These are phyloP conservation scores for Fusarium tjaetaba DNA, from an alignment of 2,329 filamentous ascomycete species.

Conservation along the genomic window DNA sequence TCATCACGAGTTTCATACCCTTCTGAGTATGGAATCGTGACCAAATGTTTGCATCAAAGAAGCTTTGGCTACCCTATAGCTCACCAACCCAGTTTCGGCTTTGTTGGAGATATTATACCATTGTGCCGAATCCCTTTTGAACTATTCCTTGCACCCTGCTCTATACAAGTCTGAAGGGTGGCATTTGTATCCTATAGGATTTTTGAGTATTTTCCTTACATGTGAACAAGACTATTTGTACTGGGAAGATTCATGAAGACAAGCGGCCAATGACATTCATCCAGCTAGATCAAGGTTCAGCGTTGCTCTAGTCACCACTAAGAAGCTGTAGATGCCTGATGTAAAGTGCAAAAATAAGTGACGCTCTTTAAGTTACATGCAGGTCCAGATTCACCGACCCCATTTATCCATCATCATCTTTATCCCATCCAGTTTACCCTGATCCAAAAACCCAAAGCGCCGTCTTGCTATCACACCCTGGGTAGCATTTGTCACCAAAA, in stretches of 20 bases:
- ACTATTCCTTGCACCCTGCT: not conserved
- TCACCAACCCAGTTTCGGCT: not conserved
- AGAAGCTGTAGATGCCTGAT: not conserved
- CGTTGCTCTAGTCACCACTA: not conserved
- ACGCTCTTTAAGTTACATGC: slow-evolving; percentile 4
- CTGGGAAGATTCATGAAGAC: not conserved
- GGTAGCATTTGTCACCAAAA: slow-evolving; percentile 4
- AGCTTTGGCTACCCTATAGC: not conserved
- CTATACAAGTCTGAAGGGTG: not conserved
- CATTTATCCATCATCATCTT: not conserved
- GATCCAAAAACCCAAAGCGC: slow-evolving; percentile 8
- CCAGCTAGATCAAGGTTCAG: not conserved
- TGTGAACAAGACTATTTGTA: not conserved
- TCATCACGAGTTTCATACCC: not conserved
- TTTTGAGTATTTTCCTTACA: not conserved
- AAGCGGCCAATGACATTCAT: no score
- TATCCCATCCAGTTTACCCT: slow-evolving; percentile 5
- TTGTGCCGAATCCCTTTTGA: not conserved
- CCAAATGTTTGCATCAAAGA: not conserved
- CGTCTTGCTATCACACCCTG: slow-evolving; percentile 1
- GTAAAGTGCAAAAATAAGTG: not conserved
- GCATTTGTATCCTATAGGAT: not conserved
- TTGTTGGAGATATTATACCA: not conserved
- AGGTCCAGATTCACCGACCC: not conserved
- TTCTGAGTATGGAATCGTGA: not conserved